phyloP scores from a whole-genome alignment of 2,329 filamentous ascomycete genomes.

The Diaporthe humulicola region DNA sequence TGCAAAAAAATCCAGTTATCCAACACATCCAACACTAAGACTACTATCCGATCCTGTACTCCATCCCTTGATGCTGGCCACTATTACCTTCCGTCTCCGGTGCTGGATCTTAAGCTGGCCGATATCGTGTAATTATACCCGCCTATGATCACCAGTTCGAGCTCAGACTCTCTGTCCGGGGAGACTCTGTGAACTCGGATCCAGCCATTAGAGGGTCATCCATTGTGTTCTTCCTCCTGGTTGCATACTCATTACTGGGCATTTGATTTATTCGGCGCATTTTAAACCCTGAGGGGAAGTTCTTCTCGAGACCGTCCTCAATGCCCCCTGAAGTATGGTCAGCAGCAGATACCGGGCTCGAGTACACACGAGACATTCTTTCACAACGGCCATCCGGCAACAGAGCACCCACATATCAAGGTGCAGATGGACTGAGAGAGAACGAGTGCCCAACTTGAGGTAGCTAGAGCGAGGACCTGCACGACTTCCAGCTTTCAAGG shows the following conservation, averaged over 20 bases:
- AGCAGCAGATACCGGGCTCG: not conserved
- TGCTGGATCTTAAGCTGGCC: not conserved
- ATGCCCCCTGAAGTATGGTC: not conserved
- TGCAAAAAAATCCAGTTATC: not conserved
- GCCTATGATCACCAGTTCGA: not conserved
- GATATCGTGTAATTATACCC: not conserved
- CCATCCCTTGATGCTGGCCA: not conserved
- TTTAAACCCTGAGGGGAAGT: not conserved
- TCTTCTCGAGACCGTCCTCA: not conserved
- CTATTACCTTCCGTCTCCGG: not conserved
- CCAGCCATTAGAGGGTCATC: not conserved
- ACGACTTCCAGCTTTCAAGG: not conserved
- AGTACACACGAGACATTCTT: too few relatives aligned
- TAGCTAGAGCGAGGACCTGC: conserved; percentile 8
- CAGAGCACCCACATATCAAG: not conserved
- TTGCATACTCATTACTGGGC: too few relatives aligned
- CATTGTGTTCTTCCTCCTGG: not conserved
- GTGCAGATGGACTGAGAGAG: not conserved
- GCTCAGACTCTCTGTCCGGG: not conserved
- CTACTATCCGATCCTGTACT: not conserved
- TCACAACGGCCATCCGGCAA: too few relatives aligned
- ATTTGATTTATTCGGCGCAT: not conserved
- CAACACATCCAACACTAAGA: too few relatives aligned
- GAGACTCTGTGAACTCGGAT: not conserved
- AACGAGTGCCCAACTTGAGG: conserved; percentile 16